Conservation (phyloP, 331 rosid genomes). For the Pyracantha coccinea region DNA sequence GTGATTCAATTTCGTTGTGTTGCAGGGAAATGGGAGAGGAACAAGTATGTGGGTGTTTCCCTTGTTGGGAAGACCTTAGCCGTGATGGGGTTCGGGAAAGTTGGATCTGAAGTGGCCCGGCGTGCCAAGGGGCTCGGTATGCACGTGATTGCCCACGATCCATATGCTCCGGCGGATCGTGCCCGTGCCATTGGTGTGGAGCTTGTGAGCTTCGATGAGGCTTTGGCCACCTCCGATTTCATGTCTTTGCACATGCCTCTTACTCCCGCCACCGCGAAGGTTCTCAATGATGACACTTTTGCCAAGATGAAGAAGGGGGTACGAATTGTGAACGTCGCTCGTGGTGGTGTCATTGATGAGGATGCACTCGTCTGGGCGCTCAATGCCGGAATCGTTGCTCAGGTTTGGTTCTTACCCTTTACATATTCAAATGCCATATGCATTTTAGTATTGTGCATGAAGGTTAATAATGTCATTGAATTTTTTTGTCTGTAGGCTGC, state of each 20-base stretch:
- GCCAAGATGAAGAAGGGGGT: conserved; percentile 86
- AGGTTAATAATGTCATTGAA: not conserved
- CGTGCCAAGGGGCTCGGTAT: conserved; percentile 92
- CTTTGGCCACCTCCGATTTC: conserved; percentile 64
- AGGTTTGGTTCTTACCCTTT: conserved; percentile 33
- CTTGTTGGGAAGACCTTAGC: conserved; percentile 86
- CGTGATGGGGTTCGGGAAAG: conserved; percentile 87
- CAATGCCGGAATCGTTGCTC: conserved; percentile 76
- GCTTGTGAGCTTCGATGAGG: conserved; percentile 76
- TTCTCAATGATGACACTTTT: conserved; percentile 73
- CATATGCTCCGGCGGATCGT: conserved; percentile 80
- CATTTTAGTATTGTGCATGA: not conserved
- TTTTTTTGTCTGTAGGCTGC: conserved; percentile 49
- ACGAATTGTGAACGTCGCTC: conserved; percentile 84
- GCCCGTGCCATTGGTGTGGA: conserved; percentile 88
- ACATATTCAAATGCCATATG: not conserved
- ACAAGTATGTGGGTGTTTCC: conserved; percentile 79
- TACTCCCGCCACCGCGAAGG: conserved; percentile 61
- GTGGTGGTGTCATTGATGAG: conserved; percentile 90
- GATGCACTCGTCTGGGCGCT: conserved; percentile 78
- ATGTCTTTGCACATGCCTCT: conserved; percentile 94
- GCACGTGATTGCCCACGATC: conserved; percentile 86
- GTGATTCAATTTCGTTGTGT: not conserved
- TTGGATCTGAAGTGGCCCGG: conserved; percentile 87
- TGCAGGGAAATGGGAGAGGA: conserved; percentile 80